Evolutionary conservation across 352 stramenopile species (phyloP), one percentile per base, ranked within the genome.

Genomic region (Globisporangium orthogonon): DNA sequence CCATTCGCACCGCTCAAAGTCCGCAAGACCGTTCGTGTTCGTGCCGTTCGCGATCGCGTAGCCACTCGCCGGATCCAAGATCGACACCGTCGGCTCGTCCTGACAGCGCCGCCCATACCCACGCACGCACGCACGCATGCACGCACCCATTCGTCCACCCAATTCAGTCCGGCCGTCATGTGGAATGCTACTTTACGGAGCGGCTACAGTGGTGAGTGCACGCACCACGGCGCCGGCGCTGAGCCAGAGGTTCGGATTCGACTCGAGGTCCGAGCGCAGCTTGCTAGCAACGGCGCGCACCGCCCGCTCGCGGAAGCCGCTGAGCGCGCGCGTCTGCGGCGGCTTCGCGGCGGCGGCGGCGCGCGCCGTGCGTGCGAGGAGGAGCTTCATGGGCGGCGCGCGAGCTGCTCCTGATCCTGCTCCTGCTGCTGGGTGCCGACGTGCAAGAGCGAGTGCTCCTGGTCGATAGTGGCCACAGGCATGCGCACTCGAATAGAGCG

Each of bases 31-130:
- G 43, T 81, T 62, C 31, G 56, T 67, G 49, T 75, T 64, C 33
- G 70, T 60, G 4, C 62, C 50, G n/a, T 62, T 65, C 48, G 58
- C 54, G 54, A 69, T 67, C 33, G 76, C 82, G 48, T 92, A 94
- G 3, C 82, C 83, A 0, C 67, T 69, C 7, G 76, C 75, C 4
- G 84, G 80, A 33, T 91, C 71, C 48, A 94, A 49, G 33, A 94
- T 94, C 39, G 84, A 94, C n/a, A 91, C 70, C 0, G 84, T 94
- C 28, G 84, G 78, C 35, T 92, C 82, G 48, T 94, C 74, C 84
- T 94, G 45, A 17, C 37, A 6, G 11, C 37, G 37, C 17, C 11
- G 23, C 23, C 23, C 23, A 23, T 23, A 23, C 23, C 23, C 23
- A 23, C 23, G 23, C 23, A 23, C 37, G 6, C 37, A 43, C 33